phyloP scores from a whole-genome alignment of 176 grass and related monocot species.

The Lolium multiflorum region DNA sequence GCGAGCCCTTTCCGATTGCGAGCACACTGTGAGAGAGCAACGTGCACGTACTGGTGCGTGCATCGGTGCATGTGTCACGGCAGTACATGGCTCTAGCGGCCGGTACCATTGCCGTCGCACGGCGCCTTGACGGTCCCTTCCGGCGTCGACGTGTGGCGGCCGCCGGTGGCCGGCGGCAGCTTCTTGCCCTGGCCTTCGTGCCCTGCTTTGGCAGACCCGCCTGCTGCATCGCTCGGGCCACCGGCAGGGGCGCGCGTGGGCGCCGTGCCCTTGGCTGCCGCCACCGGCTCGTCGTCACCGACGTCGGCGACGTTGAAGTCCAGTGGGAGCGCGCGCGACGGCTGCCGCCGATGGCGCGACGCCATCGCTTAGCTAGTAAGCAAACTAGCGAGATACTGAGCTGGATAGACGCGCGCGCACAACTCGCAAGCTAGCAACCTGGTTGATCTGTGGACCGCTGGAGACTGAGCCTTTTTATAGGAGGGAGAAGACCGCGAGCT shows the following conservation, averaged over 20 bases:
- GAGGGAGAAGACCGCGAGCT: no score
- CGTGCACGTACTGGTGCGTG: background rate
- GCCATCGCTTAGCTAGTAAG: constrained; percentile 9
- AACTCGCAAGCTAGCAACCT: background rate
- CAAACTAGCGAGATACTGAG: background rate
- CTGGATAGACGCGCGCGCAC: background rate
- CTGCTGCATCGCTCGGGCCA: background rate
- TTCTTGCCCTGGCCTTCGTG: constrained; percentile 20
- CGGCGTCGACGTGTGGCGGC: background rate
- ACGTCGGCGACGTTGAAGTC: constrained; percentile 37
- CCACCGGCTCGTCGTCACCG: background rate
- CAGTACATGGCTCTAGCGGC: background rate
- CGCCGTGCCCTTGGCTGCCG: constrained; percentile 17
- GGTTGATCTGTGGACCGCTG: background rate
- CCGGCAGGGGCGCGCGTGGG: background rate
- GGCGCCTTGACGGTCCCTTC: constrained; percentile 3
- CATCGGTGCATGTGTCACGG: background rate
- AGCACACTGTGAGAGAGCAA: background rate
- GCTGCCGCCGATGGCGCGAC: constrained; percentile 59
- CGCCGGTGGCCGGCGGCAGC: constrained; percentile 20
- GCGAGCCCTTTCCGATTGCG: background rate
- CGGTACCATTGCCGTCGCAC: background rate
- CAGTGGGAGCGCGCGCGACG: constrained; percentile 47
- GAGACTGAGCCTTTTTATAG: constrained; percentile 30
- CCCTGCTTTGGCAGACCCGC: background rate